A percentile compares a stretch with the other conserved stretches of the same genome.
These are phyloP conservation scores for Spergularia bocconei DNA, from an alignment of 148 eudicot genomes.

Conservation along the genomic window DNA sequence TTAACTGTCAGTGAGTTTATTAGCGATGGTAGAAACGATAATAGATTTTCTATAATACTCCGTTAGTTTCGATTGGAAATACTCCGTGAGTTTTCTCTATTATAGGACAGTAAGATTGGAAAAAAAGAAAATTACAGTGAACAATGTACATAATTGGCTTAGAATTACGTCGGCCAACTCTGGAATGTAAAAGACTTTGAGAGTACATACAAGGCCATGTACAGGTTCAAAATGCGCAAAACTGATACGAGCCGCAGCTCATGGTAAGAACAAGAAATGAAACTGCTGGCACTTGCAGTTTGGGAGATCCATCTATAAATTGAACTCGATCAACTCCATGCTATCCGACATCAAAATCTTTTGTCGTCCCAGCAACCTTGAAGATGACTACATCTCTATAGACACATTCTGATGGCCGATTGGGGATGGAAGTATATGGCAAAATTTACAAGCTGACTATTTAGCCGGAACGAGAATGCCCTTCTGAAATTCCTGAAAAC, in stretches of 20 bases:
- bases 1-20: no score
- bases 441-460: slow-evolving; percentile 9
- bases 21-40: no score
- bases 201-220: not conserved
- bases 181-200: no score
- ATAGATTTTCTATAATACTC: no score
- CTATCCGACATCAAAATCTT: slow-evolving; percentile 5
- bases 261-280: no score
- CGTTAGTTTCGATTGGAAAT: no score
- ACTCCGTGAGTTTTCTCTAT: no score
- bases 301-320: not conserved
- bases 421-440: not conserved
- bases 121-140: no score
- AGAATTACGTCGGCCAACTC: no score
- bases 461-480: not conserved
- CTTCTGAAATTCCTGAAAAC: slow-evolving; percentile 8
- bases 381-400: slow-evolving; percentile 3
- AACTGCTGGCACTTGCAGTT: not conserved
- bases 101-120: no score
- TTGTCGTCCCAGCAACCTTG: slow-evolving; percentile 1
- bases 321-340: not conserved
- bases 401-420: slow-evolving; percentile 4
- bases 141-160: no score
- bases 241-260: slow-evolving; percentile 11
- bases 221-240: slow-evolving; percentile 17